Evolutionary conservation across 441 rosid species (phyloP).

Genomic region (Brassica hybrid): DNA sequence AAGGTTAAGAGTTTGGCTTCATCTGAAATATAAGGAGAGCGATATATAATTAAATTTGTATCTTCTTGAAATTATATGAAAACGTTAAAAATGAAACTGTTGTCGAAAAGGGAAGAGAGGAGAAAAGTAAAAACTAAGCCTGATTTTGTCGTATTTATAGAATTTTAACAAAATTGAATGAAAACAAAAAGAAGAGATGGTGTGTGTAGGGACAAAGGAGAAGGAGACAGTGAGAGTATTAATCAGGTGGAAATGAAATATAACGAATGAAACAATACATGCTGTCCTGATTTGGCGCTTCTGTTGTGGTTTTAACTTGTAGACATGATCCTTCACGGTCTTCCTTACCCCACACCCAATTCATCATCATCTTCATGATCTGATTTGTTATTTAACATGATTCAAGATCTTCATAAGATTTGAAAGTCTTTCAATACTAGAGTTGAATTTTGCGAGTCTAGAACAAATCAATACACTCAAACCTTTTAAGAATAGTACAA

Average conservation of each 20-base stretch:
- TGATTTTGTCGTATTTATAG: constrained; percentile 21
- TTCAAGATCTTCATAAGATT: neutral
- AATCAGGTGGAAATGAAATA: constrained; percentile 34
- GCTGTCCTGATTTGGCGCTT: constrained; percentile 41
- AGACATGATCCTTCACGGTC: constrained; percentile 41
- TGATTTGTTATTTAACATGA: neutral
- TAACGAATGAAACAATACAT: constrained; percentile 27
- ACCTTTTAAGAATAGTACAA: constrained; percentile 4
- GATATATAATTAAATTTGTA: constrained; percentile 2
- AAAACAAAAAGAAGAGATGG: constrained; percentile 23
- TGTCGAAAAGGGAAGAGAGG: constrained; percentile 1
- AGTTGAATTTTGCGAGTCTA: neutral
- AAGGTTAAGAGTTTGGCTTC: constrained; percentile 33
- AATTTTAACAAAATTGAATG: neutral
- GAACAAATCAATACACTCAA: neutral
- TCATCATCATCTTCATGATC: constrained; percentile 12
- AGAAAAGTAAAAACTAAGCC: constrained; percentile 22
- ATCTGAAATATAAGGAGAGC: neutral
- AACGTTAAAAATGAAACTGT: constrained; percentile 25
- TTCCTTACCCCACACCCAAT: constrained; percentile 26
- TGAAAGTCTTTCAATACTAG: neutral
- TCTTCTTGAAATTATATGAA: constrained; percentile 8
- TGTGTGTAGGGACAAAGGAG: constrained; percentile 33
- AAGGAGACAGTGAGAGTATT: constrained; percentile 30
- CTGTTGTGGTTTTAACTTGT: constrained; percentile 36